Evolutionary conservation across 768 basidiomycete species (phyloP), one percentile per base, ranked within the genome.

Genomic region (Tulasnella sp.): DNA sequence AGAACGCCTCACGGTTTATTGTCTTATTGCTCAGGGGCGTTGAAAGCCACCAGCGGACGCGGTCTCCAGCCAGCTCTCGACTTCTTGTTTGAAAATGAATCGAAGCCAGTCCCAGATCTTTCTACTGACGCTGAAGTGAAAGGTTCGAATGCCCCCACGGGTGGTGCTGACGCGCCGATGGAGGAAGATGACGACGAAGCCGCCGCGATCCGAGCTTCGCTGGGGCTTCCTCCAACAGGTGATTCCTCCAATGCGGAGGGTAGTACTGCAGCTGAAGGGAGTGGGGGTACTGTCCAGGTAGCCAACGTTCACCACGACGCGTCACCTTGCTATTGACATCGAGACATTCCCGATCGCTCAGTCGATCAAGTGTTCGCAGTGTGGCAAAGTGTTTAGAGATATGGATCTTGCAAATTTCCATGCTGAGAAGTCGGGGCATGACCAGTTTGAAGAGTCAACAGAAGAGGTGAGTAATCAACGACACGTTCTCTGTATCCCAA

Each of bases 61-160:
- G 94, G 92, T 2, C 73, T 98, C 0, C 93, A 96, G 67, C 85
- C 84, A 6, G 86, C 86, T 19, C 86, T 92, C 85, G 92, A 96
- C 64, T 83, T 86, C 68, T 72, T 96, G 35, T 70, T 96, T 35
- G 85, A 83, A 68, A 77, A 97, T 65, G 83, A 86, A 50, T 78
- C 79, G 4, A 73, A 89, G 58, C 74, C 83, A 1, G 73, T 94
- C 8, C 89, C 92, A 8, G 79, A 85, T 66, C 68, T 79, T 3
- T 69, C 70, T 23, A 67, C 69, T 12, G 74, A 75, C 2, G 67
- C 69, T 19, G 17, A 56, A 60, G 17, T 61, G 53, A 51, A 63
- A 46, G 49, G 64, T 2, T 50, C 59, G 5, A 58, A 60, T 32
- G 62, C 66, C 45, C 21, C 65, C 72, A 34, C 77, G 76, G 72